Conservation (phyloP, 345 rosid species). For the Heritiera littoralis region DNA sequence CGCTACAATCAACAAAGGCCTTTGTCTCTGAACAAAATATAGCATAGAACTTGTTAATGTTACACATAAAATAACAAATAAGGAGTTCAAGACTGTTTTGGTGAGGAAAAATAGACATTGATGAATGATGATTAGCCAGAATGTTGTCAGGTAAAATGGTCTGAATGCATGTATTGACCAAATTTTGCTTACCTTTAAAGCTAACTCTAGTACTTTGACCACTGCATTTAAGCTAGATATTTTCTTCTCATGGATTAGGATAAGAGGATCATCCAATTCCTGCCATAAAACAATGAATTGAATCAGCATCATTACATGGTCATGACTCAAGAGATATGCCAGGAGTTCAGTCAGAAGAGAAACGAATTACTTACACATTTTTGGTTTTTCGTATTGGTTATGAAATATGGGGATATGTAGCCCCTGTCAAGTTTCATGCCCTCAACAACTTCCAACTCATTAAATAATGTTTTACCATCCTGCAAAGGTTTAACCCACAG, state of each 20-base stretch:
- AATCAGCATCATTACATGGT: not conserved
- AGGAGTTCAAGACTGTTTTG: not conserved
- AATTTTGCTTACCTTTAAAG: slow-evolving; percentile 66
- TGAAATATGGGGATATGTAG: slow-evolving; percentile 92
- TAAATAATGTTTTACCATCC: slow-evolving; percentile 93
- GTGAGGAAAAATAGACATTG: not conserved
- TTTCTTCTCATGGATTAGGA: slow-evolving; percentile 94
- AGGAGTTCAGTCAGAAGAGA: not conserved
- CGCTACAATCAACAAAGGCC: slow-evolving; percentile 82
- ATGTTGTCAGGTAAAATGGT: not conserved
- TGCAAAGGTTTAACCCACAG: slow-evolving; percentile 25
- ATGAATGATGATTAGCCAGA: not conserved
- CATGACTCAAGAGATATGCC: slow-evolving; percentile 4
- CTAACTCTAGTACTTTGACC: slow-evolving; percentile 87
- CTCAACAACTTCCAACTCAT: slow-evolving; percentile 96
- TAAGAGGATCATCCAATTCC: slow-evolving; percentile 97
- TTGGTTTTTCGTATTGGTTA: slow-evolving; percentile 84
- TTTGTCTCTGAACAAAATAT: slow-evolving; percentile 62
- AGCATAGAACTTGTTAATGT: slow-evolving; percentile 2
- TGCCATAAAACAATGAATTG: slow-evolving; percentile 30
- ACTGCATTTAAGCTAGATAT: slow-evolving; percentile 75
- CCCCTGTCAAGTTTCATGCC: slow-evolving; percentile 99
- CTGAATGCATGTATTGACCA: not conserved
- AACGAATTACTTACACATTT: slow-evolving; percentile 70
- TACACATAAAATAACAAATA: not conserved